These are phyloP conservation scores for Penicillium verhagenii DNA, from an alignment of 495 filamentous ascomycete genomes.

Conservation along the genomic window DNA sequence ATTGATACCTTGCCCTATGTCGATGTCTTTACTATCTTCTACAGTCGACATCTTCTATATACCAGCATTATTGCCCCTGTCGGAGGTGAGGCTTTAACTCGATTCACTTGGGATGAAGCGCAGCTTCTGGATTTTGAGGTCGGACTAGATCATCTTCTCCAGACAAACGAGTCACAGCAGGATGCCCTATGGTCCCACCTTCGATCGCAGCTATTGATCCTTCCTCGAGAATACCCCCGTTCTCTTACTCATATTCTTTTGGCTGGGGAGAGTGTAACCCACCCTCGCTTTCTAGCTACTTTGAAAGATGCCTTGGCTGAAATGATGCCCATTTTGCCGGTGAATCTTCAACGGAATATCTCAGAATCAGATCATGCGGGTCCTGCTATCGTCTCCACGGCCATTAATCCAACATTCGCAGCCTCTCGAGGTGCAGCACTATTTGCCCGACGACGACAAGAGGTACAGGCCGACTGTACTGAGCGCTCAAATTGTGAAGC, in stretches of 20 bases:
- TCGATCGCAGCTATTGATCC: conserved; percentile 10
- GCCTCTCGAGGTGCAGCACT: conserved; percentile 16
- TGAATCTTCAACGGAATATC: conserved; percentile 4
- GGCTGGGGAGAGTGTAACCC: conserved; percentile 13
- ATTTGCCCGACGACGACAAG: conserved; percentile 15
- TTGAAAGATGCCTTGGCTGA: conserved; percentile 9
- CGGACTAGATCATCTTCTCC: conserved; percentile 13
- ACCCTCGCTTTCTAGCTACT: conserved; percentile 8
- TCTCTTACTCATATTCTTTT: conserved; percentile 9
- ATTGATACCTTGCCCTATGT: background rate
- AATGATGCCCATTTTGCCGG: background rate
- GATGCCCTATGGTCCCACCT: conserved; percentile 7
- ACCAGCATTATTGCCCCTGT: conserved; percentile 6
- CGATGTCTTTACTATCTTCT: conserved; percentile 7
- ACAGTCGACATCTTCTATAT: conserved; percentile 10
- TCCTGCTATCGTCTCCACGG: background rate
- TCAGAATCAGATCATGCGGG: background rate
- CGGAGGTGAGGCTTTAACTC: conserved; percentile 1
- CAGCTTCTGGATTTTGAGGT: conserved; percentile 9
- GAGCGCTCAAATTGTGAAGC: conserved; percentile 1
- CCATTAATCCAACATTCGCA: conserved; percentile 11
- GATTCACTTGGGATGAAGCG: background rate
- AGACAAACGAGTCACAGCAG: conserved; percentile 2
- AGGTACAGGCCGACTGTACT: conserved; percentile 14
- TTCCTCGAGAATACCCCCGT: conserved; percentile 6